phyloP scores from a whole-genome alignment of 2,329 filamentous ascomycete species.

The Cladosporium velox region DNA sequence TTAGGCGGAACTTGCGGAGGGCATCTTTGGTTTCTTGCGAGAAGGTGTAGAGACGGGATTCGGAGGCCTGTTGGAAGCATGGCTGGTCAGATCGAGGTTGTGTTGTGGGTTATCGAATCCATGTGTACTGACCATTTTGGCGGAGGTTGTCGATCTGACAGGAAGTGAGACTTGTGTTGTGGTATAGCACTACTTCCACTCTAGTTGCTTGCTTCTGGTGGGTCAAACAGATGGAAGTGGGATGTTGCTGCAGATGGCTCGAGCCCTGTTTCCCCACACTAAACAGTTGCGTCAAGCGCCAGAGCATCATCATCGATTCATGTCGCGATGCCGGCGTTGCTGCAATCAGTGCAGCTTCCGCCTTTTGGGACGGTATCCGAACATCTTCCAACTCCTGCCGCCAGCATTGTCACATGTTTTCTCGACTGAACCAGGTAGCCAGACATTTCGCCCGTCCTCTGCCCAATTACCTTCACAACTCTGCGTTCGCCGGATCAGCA shows the following conservation, averaged over 20 bases:
- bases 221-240: background rate
- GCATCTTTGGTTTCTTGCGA: conserved; percentile 85
- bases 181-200: background rate
- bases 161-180: background rate
- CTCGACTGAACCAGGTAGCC: conserved; percentile 70
- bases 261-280: conserved; percentile 8
- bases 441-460: conserved; percentile 68
- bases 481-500: conserved; percentile 41
- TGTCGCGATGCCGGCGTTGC: background rate
- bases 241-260: conserved; percentile 6
- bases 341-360: conserved; percentile 1
- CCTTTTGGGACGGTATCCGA: background rate
- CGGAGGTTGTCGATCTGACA: background rate
- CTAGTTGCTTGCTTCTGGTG: background rate
- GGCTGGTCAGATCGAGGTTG: background rate
- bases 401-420: conserved; percentile 63
- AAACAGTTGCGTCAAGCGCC: too few species aligned
- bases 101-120: background rate
- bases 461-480: conserved; percentile 57
- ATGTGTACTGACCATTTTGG: conserved; percentile 8
- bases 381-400: background rate
- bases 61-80: conserved; percentile 59
- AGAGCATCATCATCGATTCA: conserved; percentile 1
- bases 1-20: conserved; percentile 90
- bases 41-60: conserved; percentile 89